Base-by-base conservation (phyloP, 2,329 filamentous ascomycete genomes). In the Penicillium occitanis region DNA sequence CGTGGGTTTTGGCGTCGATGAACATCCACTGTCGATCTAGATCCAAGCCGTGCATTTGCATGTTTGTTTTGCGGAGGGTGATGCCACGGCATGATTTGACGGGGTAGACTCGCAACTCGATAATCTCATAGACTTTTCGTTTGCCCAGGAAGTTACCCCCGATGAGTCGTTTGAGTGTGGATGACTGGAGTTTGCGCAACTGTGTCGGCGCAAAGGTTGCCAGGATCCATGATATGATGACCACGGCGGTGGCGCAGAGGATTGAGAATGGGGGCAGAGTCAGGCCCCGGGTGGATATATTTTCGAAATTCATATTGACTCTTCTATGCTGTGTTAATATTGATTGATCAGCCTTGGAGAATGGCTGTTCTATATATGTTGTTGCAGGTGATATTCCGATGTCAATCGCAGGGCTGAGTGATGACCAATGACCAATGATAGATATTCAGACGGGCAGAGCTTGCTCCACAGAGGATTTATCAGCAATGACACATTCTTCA, bases 1-100 rank as follows among this genome's bases (percentile, higher is more conserved):
- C 82, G 60, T 80, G 76, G 4, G 78, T 80, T 17, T 81, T 77
- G 1, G 82, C 80, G 40, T 85, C 81, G 58, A 88, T 81, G 75
- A 89, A 87, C 87, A 90, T 90, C 87, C 87, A 90, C 69, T 86
- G 84, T 6, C 87, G 80, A 73, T 90, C 88, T 13, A 89, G 79
- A 53, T 87, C 85, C 11, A 90, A 80, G 0, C 87, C 87, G 3
- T 85, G 83, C 55, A 81, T 82, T 40, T 84, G 79, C 0, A 90
- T 78, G 4, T 77, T 79, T 1, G 85, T 82, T 2, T 79, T 81
- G 17, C 81, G 73, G 10, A 89, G 78, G 48, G 83, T 79, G 69
- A 90, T 80, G 10, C 87, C 87, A 55, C 88, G 86, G 70, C 88
- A 90, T 67, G 87, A 89, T 72, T 90, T 90, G 71, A 90, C 86